Evolutionary conservation across 768 basidiomycete species (phyloP).

Genomic region (Sistotremastrum niveocremeum): DNA sequence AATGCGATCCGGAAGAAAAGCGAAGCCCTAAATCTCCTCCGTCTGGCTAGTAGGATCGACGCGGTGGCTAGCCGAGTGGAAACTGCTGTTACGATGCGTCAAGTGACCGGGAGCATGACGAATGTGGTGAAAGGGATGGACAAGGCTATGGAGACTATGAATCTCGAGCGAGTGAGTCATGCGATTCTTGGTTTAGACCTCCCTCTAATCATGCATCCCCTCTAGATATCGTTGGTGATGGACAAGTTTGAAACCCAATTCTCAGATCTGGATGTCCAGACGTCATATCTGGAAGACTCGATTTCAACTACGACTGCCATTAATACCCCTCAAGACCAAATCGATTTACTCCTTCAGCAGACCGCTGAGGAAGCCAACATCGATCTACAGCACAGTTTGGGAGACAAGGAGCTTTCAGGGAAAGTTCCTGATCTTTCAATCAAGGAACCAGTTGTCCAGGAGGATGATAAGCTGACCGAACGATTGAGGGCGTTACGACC

Average conservation of each 20-base stretch:
- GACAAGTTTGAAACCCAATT: slow-evolving; percentile 98
- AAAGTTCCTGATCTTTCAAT: slow-evolving; percentile 43
- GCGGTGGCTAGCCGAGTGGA: slow-evolving; percentile 95
- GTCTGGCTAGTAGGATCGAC: slow-evolving; percentile 85
- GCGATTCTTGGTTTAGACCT: background rate
- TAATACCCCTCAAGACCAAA: slow-evolving; percentile 93
- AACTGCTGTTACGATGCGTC: slow-evolving; percentile 95
- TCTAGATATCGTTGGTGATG: slow-evolving; percentile 93
- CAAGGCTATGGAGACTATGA: slow-evolving; percentile 98
- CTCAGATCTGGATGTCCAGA: slow-evolving; percentile 94
- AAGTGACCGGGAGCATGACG: slow-evolving; percentile 94
- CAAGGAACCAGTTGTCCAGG: slow-evolving; percentile 41
- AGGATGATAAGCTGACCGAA: slow-evolving; percentile 73
- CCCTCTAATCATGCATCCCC: background rate
- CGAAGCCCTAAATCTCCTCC: slow-evolving; percentile 81
- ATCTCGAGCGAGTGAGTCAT: slow-evolving; percentile 74
- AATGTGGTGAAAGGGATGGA: slow-evolving; percentile 97
- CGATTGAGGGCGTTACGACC: slow-evolving; percentile 81
- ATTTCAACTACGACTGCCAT: slow-evolving; percentile 89
- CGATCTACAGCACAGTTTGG: slow-evolving; percentile 84
- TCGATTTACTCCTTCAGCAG: slow-evolving; percentile 82
- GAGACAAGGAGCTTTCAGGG: slow-evolving; percentile 39
- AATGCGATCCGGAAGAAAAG: slow-evolving; percentile 98
- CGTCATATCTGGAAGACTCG: slow-evolving; percentile 94
- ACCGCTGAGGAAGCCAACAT: slow-evolving; percentile 96